Base-by-base conservation (phyloP, 805 yeast genomes). In the Candida palmyrensis region DNA sequence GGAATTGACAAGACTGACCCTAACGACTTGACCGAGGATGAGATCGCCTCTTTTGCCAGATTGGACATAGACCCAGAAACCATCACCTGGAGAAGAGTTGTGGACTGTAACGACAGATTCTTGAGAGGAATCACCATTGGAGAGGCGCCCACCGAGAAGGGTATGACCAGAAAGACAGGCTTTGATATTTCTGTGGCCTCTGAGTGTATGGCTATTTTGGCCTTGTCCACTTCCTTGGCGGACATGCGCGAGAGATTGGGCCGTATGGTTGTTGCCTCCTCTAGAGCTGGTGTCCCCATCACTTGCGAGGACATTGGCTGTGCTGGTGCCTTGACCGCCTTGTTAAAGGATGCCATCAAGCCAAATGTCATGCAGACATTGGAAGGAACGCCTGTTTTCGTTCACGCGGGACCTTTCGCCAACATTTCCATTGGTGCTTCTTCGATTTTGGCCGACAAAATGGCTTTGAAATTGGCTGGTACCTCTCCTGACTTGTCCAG, bases 341-440 rank as follows among this genome's bases (percentile, higher is more conserved):
- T 83, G 47, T 66, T 83, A 51, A 82, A 81, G 57, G 94, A 83
- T 56, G 87, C 90, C 12, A 75, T 83, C 45, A 83, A 83, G 55
- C 94, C 94, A 43, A 83, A 83, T 50, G 66, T 83, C 54, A 83
- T 83, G 94, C 94, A 83, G 67, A 81, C 92, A 22, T 71, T 83
- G 52, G 94, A 83, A 62, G 92, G 92, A 45, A 82, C 92, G 16
- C 94, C 94, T 17, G 94, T 83, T 13, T 75, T 83, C 48, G 86
- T 83, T 31, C 94, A 83, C 55, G 92, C 92, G 30, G 94, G 94
- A 42, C 94, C 94, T 40, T 83, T 83, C 53, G 94, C 94, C 50
- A 83, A 83, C 57, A 83, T 83, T 43, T 82, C 92, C 24, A 83
- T 83, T 50, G 94, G 94, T 55, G 90, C 94, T 6, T 79, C 86